Evolutionary conservation across 2,329 filamentous ascomycete genomes (phyloP), one percentile per base, ranked within the genome.

Genomic region (Arthrinium phaeospermum): DNA sequence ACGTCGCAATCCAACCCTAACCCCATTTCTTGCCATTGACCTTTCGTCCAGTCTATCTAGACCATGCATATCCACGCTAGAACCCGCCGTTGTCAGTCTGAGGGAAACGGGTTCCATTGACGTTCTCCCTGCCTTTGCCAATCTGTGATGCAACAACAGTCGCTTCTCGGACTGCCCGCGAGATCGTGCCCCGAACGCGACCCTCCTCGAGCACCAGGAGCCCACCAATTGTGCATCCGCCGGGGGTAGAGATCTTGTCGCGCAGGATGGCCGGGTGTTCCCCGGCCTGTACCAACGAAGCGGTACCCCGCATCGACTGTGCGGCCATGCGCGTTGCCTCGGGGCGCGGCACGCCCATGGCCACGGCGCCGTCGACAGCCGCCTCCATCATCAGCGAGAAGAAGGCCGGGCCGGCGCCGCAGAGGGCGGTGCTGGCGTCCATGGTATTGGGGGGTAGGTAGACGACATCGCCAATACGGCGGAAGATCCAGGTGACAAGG

Each of bases 311-410:
- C 91, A 95, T 94, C 16, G 91, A 91, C 85, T 96, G 93, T 1
- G 93, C 91, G 37, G 93, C 93, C 92, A 96, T 95, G 73, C 89
- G 84, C 79, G 91, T 90, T 0, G 93, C 93, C 79, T 95, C 92
- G 2, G 87, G 88, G 68, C 93, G 86, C 4, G 93, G 92, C 45
- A 96, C 79, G 0, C 93, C 93, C 91, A 94, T 94, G 19, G 93
- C 92, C 1, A 96, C 92, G 4, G 91, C 93, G 8, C 93, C 93
- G 77, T 95, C 93, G 19, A 93, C 90, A 67, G 93, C 88, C 8
- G 92, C 92, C 82, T 96, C 93, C 22, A 94, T 86, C 77, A 95
- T 87, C 61, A 96, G 85, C 0, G 92, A 89, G 76, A 93, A 94
- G 82, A 95, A 95, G 0, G 93, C 93, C 0, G 93, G 93, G 0